Evolutionary conservation across 257 asterid species (phyloP), one percentile per base, ranked within the genome.

Genomic region (Eustoma russellianum): DNA sequence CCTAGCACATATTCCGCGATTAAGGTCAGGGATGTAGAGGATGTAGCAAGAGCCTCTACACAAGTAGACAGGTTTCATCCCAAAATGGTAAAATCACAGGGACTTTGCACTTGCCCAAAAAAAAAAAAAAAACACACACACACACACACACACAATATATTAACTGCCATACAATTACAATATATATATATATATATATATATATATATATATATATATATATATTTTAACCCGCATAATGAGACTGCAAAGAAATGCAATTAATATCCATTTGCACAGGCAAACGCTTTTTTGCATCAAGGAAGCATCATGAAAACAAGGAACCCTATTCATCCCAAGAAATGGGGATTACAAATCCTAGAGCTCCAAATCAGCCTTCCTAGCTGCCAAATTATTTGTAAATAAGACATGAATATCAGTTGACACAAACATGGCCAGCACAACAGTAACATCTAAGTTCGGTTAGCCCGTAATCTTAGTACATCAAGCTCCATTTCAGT

Each of bases 301-400:
- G 78, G 77, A 78, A 71, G 81, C 90, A 81, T 75, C 90, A 78
- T 66, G 67, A 64, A 64, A 66, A 73, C 53, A 65, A 72, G 80
- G 70, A 68, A 64, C 67, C 19, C 38, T 69, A 43, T 34, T 48
- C 55, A 55, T 17, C 67, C 57, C 51, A 55, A 49, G 16, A 55
- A 51, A 56, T 19, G 43, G 60, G 48, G 59, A 51, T 28, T 28
- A 49, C 60, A 10, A 46, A 49, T 53, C 52, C 48, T 48, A 41
- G 61, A 59, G 70, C 74, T 54, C 77, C 79, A 63, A 72, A 71
- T 80, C 88, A 80, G 82, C 82, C 70, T 77, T 73, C 79, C 83
- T 72, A 15, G 62, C 17, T 7, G 12, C 59, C 53, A 56, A 50
- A 66, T 78, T 66, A 78, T 78, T 66, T 61, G 63, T 59, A 17